Base-by-base conservation (phyloP, 441 rosid genomes). In the Gossypium davidsonii region DNA sequence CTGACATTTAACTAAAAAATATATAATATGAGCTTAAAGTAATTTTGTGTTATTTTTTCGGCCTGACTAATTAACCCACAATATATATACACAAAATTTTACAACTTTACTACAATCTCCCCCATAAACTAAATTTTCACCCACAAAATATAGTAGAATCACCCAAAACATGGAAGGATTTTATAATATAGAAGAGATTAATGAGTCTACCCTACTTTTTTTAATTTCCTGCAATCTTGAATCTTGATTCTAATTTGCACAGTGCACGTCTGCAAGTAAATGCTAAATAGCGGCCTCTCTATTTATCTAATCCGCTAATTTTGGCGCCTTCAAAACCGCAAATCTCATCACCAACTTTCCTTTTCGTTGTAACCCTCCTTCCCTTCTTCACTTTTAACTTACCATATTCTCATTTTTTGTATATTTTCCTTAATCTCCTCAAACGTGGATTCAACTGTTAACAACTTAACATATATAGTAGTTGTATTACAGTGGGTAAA, bases 321-420 rank as follows among this genome's bases (percentile, higher is more conserved):
- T 93, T 93, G 98, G 98, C 97, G 97, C 91, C 92, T 87, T 87
- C 72, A 79, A 85, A 88, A 75, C 81, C 91, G 89, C 89, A 64
- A 68, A 73, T 78, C 79, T 74, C 31, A 2, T 20, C 53, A 21
- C 2, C 84, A 79, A 73, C 67, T 58, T 12, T n/a, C 46, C 14
- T 28, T 28, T 60, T 70, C 52, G 61, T 31, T 11, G 25, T 55
- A 18, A 73, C 31, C 37, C 58, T 77, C 65, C 74, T 49, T 21
- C 72, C 59, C 75, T 21, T 67, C 63, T 31, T 51, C 78, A 14
- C 73, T 6, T 70, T 0, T 20, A 17, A 55, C 4, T 55, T 23
- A 7, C 12, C 3, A 44, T 11, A 18, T 4, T 52, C 20, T 52
- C 20, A 14, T 51, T 52, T 52, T 72, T 72, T 46, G 78, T 77